A percentile compares a stretch with the other conserved stretches of the same genome.
These are phyloP conservation scores for Torulaspora pretoriensis DNA, from an alignment of 1,139 yeast species.

Conservation along the genomic window DNA sequence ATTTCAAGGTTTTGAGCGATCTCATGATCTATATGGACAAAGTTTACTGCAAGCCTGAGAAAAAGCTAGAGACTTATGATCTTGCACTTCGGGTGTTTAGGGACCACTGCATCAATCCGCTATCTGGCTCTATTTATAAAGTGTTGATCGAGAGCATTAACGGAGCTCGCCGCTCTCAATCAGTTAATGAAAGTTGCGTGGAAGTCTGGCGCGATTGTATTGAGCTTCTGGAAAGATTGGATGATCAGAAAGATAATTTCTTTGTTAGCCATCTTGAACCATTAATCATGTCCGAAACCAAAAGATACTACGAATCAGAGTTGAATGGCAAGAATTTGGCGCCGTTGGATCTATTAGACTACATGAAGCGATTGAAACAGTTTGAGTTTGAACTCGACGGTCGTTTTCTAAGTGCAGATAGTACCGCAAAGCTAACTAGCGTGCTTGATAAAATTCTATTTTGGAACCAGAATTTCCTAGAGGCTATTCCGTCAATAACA, in stretches of 20 bases:
- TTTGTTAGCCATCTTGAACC: constrained; percentile 69
- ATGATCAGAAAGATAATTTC: constrained; percentile 44
- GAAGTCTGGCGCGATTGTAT: constrained; percentile 41
- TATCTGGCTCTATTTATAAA: constrained; percentile 15
- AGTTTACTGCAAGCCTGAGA: constrained; percentile 74
- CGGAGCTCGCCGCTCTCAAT: constrained; percentile 16
- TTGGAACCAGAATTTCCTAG: constrained; percentile 20
- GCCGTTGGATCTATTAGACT: constrained; percentile 46
- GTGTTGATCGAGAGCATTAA: constrained; percentile 23
- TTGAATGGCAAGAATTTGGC: constrained; percentile 46
- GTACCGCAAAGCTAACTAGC: constrained; percentile 22
- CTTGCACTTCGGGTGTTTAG: constrained; percentile 63
- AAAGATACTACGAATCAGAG: constrained; percentile 49
- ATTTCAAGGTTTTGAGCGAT: constrained; percentile 80
- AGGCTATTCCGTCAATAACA: constrained; percentile 15
- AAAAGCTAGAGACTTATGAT: constrained; percentile 66
- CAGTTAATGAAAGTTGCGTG: constrained; percentile 29
- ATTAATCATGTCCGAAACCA: constrained; percentile 51
- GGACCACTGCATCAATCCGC: constrained; percentile 40
- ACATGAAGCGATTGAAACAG: constrained; percentile 47
- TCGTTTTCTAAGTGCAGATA: constrained; percentile 25
- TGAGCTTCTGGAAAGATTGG: constrained; percentile 64
- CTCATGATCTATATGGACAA: constrained; percentile 82
- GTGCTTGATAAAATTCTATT: constrained; percentile 27
- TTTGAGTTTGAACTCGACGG: constrained; percentile 49